Conservation (phyloP, 1,139 yeast species). For the Zygosaccharomyces pseudobailii region DNA sequence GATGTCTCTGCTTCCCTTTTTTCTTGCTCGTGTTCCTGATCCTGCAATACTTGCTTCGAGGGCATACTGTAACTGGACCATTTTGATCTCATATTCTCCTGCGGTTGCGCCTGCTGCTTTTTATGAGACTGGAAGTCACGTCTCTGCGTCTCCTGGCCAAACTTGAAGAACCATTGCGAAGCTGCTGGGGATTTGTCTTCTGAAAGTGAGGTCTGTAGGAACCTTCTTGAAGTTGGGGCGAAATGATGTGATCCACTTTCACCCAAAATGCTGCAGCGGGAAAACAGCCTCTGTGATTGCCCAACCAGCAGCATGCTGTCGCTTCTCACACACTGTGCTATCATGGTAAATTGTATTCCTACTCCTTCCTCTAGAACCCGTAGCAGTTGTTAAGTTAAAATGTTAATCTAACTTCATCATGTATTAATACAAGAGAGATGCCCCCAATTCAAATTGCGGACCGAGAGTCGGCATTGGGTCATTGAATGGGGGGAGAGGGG, state of each 20-base stretch:
- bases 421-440: background rate
- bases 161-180: constrained; percentile 14
- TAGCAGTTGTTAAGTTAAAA: background rate
- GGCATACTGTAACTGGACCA: constrained; percentile 33
- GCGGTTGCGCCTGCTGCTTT: constrained; percentile 1
- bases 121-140: constrained; percentile 10
- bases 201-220: constrained; percentile 15
- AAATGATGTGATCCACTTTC: constrained; percentile 6
- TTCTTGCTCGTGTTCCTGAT: constrained; percentile 13
- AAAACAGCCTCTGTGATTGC: constrained; percentile 8
- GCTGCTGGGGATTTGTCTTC: constrained; percentile 8
- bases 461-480: constrained; percentile 3
- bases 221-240: constrained; percentile 11
- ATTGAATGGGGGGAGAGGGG: background rate
- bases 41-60: constrained; percentile 18
- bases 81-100: constrained; percentile 11
- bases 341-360: constrained; percentile 2
- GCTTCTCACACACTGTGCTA: constrained; percentile 11
- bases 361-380: background rate
- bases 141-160: constrained; percentile 4
- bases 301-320: constrained; percentile 8
- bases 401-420: background rate
- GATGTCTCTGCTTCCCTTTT: constrained; percentile 5
- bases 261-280: constrained; percentile 4
- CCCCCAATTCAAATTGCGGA: background rate